Conservation (phyloP, 768 basidiomycete species). For the Hortiboletus campestris region DNA sequence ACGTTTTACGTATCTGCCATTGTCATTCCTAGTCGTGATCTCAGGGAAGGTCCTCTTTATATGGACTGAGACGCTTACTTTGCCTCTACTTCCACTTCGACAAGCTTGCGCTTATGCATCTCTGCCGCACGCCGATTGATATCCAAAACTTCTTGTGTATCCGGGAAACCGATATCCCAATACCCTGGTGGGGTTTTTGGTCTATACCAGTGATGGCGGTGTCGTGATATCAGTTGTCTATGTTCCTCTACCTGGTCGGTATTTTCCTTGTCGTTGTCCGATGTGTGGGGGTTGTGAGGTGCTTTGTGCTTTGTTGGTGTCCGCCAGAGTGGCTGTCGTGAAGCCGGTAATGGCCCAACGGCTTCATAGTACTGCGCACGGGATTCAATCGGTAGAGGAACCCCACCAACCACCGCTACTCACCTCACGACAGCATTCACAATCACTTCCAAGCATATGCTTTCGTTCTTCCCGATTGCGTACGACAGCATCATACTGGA, state of each 20-base stretch:
- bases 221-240: slow-evolving; percentile 68
- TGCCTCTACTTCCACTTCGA: slow-evolving; percentile 58
- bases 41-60: not conserved
- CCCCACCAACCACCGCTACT: slow-evolving; percentile 18
- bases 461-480: slow-evolving; percentile 61
- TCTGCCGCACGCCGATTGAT: slow-evolving; percentile 74
- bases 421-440: slow-evolving; percentile 80
- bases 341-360: slow-evolving; percentile 69
- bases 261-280: slow-evolving; percentile 29
- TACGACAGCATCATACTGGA: slow-evolving; percentile 77
- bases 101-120: slow-evolving; percentile 68
- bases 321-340: slow-evolving; percentile 72
- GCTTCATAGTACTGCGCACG: slow-evolving; percentile 70
- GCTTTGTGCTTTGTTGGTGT: slow-evolving; percentile 47
- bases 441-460: slow-evolving; percentile 71
- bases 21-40: slow-evolving; percentile 13
- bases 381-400: not conserved
- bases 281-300: not conserved
- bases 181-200: slow-evolving; percentile 81
- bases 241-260: slow-evolving; percentile 46
- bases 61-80: slow-evolving; percentile 36
- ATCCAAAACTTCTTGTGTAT: slow-evolving; percentile 72
- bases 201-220: slow-evolving; percentile 68
- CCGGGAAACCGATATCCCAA: slow-evolving; percentile 89
- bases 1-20: slow-evolving; percentile 30